Evolutionary conservation across 208 protist genomes (phyloP), one percentile per base, ranked within the genome.

Genomic region (Acanthamoeba sp.): DNA sequence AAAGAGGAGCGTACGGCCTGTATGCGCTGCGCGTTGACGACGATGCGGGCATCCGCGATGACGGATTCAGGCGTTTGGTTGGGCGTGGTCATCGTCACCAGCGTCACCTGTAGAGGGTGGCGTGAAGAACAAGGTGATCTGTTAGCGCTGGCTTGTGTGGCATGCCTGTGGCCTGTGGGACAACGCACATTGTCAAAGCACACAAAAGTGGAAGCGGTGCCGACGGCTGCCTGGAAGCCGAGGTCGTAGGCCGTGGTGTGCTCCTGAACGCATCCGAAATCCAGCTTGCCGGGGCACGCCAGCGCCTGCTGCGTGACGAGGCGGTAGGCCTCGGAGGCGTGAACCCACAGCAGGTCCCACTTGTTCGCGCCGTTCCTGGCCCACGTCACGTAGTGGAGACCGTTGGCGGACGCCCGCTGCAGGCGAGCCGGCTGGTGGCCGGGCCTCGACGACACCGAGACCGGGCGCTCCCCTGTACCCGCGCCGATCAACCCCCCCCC

Each of bases 71-170:
- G 27, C 62, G 14, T 7, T 34, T 36, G 6, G 62, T 71, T 27
- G 20, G 62, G 62, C 29, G 62, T 71, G 7, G 20, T 27, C 62
- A 71, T 71, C 14, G 62, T 71, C 62, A 27, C 62, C 29, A 71
- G 62, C 62, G 62, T 71, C 62, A 71, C 62, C 62, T 71, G 62
- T 71, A n/a, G n/a, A n/a, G n/a, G n/a, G n/a, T n/a, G n/a, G n/a
- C n/a, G n/a, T n/a, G n/a, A n/a, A n/a, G n/a, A n/a, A n/a, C n/a
- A n/a, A n/a, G n/a, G n/a, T n/a, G n/a, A n/a, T n/a, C n/a, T n/a
- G n/a, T n/a, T n/a, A n/a, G n/a, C n/a, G n/a, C n/a, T n/a, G n/a
- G n/a, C n/a, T n/a, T n/a, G n/a, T n/a, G n/a, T n/a, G n/a, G n/a
- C n/a, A n/a, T n/a, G n/a, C n/a, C n/a, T n/a, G n/a, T n/a, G n/a